Evolutionary conservation across 345 rosid species (phyloP).

Genomic region (Melaleuca alternifolia): DNA sequence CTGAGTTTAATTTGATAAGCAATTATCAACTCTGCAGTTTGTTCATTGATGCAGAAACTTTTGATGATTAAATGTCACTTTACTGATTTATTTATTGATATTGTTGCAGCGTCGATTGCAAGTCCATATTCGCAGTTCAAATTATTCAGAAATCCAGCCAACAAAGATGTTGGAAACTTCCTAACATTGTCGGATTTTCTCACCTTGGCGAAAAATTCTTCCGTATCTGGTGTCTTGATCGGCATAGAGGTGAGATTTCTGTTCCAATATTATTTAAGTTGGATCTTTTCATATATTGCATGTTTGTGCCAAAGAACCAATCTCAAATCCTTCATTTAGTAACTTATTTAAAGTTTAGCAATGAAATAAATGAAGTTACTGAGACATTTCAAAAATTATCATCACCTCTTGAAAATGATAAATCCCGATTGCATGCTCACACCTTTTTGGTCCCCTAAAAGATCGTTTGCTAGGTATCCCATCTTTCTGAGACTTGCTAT

Average conservation of each 20-base stretch:
- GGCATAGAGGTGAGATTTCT: conserved; percentile 63
- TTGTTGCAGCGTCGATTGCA: conserved; percentile 44
- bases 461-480: neutral
- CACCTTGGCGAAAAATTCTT: conserved; percentile 44
- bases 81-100: neutral
- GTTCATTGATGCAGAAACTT: neutral
- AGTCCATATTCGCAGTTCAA: conserved; percentile 25
- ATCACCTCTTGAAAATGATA: neutral
- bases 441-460: neutral
- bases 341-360: neutral
- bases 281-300: neutral
- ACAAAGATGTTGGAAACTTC: conserved; percentile 35
- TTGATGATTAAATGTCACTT: neutral
- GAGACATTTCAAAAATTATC: neutral
- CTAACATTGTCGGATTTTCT: conserved; percentile 51
- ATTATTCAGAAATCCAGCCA: conserved; percentile 48
- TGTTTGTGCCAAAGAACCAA: neutral
- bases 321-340: neutral
- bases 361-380: neutral
- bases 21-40: neutral
- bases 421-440: neutral
- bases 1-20: neutral
- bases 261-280: neutral
- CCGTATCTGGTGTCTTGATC: conserved; percentile 73
- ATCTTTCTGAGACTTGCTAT: neutral